Evolutionary conservation across 345 rosid genomes (phyloP).

Genomic region (Triadica sebifera): DNA sequence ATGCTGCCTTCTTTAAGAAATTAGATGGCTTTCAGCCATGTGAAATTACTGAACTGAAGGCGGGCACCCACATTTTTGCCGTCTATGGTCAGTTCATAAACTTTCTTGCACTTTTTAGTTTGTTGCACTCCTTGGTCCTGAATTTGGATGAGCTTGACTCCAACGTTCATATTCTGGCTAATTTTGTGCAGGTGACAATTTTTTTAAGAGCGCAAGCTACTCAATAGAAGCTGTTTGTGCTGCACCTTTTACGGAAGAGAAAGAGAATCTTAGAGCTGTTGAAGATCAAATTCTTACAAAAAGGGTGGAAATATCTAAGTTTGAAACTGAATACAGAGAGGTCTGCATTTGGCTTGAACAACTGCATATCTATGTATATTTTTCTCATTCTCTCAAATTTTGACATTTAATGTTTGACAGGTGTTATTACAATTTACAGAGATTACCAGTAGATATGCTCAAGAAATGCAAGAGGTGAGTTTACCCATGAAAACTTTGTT

Average conservation of each 20-base stretch:
- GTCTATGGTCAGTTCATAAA: constrained; percentile 71
- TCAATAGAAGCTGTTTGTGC: constrained; percentile 87
- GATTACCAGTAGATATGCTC: constrained; percentile 88
- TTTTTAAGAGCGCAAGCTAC: constrained; percentile 85
- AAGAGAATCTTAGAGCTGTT: constrained; percentile 74
- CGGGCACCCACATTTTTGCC: constrained; percentile 88
- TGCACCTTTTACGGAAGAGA: constrained; percentile 67
- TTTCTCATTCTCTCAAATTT: constrained; percentile 14
- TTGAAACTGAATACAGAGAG: constrained; percentile 94
- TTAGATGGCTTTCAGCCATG: constrained; percentile 96
- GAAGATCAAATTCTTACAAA: constrained; percentile 84
- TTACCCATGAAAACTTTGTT: constrained; percentile 10
- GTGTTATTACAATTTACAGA: constrained; percentile 82
- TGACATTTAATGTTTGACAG: constrained; percentile 32
- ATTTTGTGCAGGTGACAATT: constrained; percentile 75
- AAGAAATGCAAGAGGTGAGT: constrained; percentile 91
- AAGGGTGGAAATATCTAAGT: constrained; percentile 79
- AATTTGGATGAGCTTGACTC: constrained; percentile 17
- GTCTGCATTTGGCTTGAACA: constrained; percentile 28
- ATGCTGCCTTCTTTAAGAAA: constrained; percentile 84
- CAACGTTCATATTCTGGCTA: constrained; percentile 15
- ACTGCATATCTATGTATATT: not conserved
- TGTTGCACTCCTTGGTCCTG: constrained; percentile 10
- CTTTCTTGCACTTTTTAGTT: constrained; percentile 19
- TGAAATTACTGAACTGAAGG: constrained; percentile 83